Conservation (phyloP, 768 basidiomycete genomes). For the Boletus rubropictus region DNA sequence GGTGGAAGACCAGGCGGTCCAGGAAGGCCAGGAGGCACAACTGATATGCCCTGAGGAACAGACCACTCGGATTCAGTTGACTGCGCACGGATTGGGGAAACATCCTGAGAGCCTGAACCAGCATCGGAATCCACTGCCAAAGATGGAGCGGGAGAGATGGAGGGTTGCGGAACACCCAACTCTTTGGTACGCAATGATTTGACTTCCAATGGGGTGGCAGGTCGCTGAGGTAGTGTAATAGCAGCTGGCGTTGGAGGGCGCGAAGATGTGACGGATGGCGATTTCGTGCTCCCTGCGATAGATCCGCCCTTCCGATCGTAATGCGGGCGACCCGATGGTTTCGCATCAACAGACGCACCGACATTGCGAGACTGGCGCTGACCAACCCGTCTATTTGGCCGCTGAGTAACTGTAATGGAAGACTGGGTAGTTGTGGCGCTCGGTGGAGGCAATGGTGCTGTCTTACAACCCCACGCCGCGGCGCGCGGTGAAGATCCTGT, state of each 20-base stretch:
- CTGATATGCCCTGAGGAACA: slow-evolving; percentile 47
- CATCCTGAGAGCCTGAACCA: slow-evolving; percentile 40
- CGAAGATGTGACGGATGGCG: slow-evolving; percentile 47
- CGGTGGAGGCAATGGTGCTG: slow-evolving; percentile 16
- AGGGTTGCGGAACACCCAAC: slow-evolving; percentile 34
- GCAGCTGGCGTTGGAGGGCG: slow-evolving; percentile 53
- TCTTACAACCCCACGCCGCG: slow-evolving; percentile 57
- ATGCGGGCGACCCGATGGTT: slow-evolving; percentile 31
- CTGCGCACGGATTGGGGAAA: slow-evolving; percentile 35
- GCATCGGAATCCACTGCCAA: slow-evolving; percentile 46
- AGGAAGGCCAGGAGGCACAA: slow-evolving; percentile 55
- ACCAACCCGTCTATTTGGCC: slow-evolving; percentile 40
- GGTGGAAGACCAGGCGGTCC: slow-evolving; percentile 46
- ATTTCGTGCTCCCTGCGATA: slow-evolving; percentile 32
- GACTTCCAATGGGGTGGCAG: slow-evolving; percentile 41
- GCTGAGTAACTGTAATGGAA: slow-evolving; percentile 26
- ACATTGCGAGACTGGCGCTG: slow-evolving; percentile 45
- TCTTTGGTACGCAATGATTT: slow-evolving; percentile 39
- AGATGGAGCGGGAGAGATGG: slow-evolving; percentile 44
- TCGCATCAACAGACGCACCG: slow-evolving; percentile 33
- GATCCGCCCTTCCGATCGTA: slow-evolving; percentile 41
- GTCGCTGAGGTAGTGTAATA: slow-evolving; percentile 34
- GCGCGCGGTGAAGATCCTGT: slow-evolving; percentile 57
- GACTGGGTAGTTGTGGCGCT: slow-evolving; percentile 15
- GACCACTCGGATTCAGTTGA: slow-evolving; percentile 37